Evolutionary conservation across 2,329 filamentous ascomycete species (phyloP), one percentile per base, ranked within the genome.

Genomic region (Emmonsia crescens): DNA sequence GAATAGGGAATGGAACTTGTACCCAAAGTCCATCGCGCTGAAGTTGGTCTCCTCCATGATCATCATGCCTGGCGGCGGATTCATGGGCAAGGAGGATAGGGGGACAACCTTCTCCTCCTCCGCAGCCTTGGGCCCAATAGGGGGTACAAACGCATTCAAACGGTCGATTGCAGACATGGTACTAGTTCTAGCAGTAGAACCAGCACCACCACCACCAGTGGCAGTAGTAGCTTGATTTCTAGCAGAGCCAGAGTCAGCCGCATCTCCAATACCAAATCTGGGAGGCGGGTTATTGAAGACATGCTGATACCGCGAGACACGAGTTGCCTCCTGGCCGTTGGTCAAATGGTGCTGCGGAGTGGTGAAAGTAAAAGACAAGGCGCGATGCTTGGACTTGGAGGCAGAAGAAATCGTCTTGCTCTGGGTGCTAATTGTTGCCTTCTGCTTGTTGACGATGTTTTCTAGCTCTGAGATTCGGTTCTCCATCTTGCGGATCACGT

Each of bases 381-480:
- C 55, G 40, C 38, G 55, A 24, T 16, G 38, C 16, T 57, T 44
- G 38, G 36, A 12, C 38, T 44, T 57, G 38, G 24, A 61, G 21
- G 68, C 68, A 51, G 70, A 66, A 27, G 69, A 65, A 38, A 72
- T 71, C 0, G 69, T 67, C 60, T 65, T 68, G 54, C 68, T 70
- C 56, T 70, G 68, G n/a, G 66, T 67, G 16, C 57, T 64, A n/a
- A 72, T 69, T 0, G 68, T 69, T 3, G 60, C 38, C 51, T 66
- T 66, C 60, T 71, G 68, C 57, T 64, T 67, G 24, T 62, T 31
- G 9, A 70, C 56, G 3, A 67, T 58, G 0, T 63, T 61, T 27
- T 70, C 64, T 36, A 71, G 57, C 29, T 65, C 62, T 12, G 57
- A 62, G 24, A 70, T 59, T 19, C 64, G 64, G 1, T 27, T 29